phyloP scores from a whole-genome alignment of 2,329 filamentous ascomycete genomes.

The Chrysosporium keratinophilum region DNA sequence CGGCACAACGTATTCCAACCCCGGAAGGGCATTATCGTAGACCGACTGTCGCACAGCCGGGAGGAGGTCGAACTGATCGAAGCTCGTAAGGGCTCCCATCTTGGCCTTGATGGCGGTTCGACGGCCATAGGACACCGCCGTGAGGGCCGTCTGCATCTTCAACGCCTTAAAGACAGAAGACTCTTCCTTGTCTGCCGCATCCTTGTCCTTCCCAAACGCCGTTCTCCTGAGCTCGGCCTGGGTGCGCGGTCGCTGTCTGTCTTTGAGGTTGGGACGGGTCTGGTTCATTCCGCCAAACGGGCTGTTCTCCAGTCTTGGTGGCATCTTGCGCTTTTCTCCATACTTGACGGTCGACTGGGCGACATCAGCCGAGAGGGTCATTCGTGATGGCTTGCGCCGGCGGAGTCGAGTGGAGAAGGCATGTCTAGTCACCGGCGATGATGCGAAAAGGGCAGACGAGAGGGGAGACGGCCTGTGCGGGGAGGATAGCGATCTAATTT shows the following conservation, averaged over 20 bases:
- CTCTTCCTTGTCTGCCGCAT: slow-evolving; percentile 36
- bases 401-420: slow-evolving; percentile 26
- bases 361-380: slow-evolving; percentile 33
- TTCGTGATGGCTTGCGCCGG: slow-evolving; percentile 28
- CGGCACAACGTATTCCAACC: slow-evolving; percentile 63
- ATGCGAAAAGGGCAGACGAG: slow-evolving; percentile 4
- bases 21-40: slow-evolving; percentile 60
- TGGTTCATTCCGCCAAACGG: slow-evolving; percentile 53
- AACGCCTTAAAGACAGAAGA: slow-evolving; percentile 60
- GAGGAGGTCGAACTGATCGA: slow-evolving; percentile 69
- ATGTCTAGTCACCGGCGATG: slow-evolving; percentile 26
- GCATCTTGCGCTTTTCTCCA: slow-evolving; percentile 27
- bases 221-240: slow-evolving; percentile 37
- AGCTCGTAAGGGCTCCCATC: slow-evolving; percentile 59
- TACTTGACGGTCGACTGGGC: slow-evolving; percentile 21
- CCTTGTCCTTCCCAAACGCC: slow-evolving; percentile 29
- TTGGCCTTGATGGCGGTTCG: slow-evolving; percentile 51
- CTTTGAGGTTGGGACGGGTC: slow-evolving; percentile 33
- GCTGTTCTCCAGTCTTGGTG: slow-evolving; percentile 37
- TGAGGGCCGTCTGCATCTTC: slow-evolving; percentile 81
- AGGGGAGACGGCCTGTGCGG: background rate
- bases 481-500: slow-evolving; percentile 17
- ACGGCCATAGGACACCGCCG: slow-evolving; percentile 64
- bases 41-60: slow-evolving; percentile 63
- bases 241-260: slow-evolving; percentile 27